phyloP scores from a whole-genome alignment of 1,284 basidiomycete genomes.

The Marasmius tenuissimus region DNA sequence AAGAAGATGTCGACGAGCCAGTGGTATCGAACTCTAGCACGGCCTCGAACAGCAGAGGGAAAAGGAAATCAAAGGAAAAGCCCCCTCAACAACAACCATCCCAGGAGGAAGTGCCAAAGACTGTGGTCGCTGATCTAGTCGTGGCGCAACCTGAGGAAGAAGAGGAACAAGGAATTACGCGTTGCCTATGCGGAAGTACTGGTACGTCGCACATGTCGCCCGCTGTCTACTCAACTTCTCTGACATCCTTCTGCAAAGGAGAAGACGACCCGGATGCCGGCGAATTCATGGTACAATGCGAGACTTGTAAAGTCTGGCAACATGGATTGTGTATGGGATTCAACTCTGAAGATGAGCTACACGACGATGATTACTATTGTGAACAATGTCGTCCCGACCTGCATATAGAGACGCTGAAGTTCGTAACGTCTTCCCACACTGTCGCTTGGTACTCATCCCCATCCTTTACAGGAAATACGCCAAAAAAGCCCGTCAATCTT shows the following conservation, averaged over 20 bases:
- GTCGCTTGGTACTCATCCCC: slow-evolving; percentile 15
- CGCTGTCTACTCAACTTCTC: slow-evolving; percentile 11
- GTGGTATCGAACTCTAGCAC: slow-evolving; percentile 41
- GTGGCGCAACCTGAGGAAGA: slow-evolving; percentile 42
- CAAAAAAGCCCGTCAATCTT: slow-evolving; percentile 65
- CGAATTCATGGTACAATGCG: slow-evolving; percentile 97
- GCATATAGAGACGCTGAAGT: slow-evolving; percentile 80
- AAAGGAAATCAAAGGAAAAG: slow-evolving; percentile 60
- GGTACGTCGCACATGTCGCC: slow-evolving; percentile 51
- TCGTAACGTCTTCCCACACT: slow-evolving; percentile 25
- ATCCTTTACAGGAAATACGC: slow-evolving; percentile 50
- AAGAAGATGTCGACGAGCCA: slow-evolving; percentile 69
- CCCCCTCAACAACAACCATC: background rate
- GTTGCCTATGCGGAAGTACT: slow-evolving; percentile 90
- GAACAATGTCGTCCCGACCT: slow-evolving; percentile 91
- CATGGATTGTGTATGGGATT: slow-evolving; percentile 97
- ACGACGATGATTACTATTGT: slow-evolving; percentile 87
- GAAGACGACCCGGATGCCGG: slow-evolving; percentile 79
- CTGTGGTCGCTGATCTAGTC: slow-evolving; percentile 30
- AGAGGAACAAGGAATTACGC: slow-evolving; percentile 85
- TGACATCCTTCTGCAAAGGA: slow-evolving; percentile 38
- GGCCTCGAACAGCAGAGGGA: slow-evolving; percentile 44
- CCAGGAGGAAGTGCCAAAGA: slow-evolving; percentile 38
- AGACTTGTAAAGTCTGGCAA: slow-evolving; percentile 97
- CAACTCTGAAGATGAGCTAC: slow-evolving; percentile 80